Base-by-base conservation (phyloP, 345 rosid genomes). In the Populus pruinosa region DNA sequence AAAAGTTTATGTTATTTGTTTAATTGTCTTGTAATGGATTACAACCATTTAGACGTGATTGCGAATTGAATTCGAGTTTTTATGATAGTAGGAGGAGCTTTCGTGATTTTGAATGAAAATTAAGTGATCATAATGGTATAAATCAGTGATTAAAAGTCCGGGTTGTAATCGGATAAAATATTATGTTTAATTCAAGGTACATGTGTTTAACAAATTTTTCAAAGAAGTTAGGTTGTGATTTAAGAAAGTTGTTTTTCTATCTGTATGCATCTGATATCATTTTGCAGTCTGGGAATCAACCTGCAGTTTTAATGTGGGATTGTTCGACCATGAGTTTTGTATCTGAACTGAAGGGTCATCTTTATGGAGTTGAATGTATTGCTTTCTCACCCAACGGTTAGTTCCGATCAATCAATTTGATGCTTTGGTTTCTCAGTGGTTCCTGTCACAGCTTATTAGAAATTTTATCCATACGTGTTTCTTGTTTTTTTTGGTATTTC, bases 241-340 rank as follows among this genome's bases (percentile, higher is more conserved):
- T 41, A 41, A 41, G 39, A 31, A 25, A n/a, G 53, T 31, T 64
- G 67, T 29, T 36, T 67, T 70, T 2, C 16, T 36, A 10, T 41
- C 63, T 53, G 41, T 76, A 65, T 59, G 75, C 38, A 61, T 85
- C 81, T 82, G 41, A 80, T 78, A 43, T 81, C 79, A 33, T 82
- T 77, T 84, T 76, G 83, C 89, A 91, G 98, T 85, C 91, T 73
- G 89, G 87, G 74, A 86, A 84, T 78, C 94, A 88, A 84, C 90
- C 98, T 72, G 87, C 97, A 63, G 96, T 91, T 72, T 82, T 93
- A 78, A 83, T 93, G 27, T 93, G 98, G 98, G 94, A 91, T 69
- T 78, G 78, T 21, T 71, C 81, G 43, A 89, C 83, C 38, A 77
- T 69, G 79, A 71, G 83, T 23, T 81, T 89, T 69, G 72, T 90